phyloP scores from a whole-genome alignment of 2,329 filamentous ascomycete genomes.

The Chaetomium sp. region DNA sequence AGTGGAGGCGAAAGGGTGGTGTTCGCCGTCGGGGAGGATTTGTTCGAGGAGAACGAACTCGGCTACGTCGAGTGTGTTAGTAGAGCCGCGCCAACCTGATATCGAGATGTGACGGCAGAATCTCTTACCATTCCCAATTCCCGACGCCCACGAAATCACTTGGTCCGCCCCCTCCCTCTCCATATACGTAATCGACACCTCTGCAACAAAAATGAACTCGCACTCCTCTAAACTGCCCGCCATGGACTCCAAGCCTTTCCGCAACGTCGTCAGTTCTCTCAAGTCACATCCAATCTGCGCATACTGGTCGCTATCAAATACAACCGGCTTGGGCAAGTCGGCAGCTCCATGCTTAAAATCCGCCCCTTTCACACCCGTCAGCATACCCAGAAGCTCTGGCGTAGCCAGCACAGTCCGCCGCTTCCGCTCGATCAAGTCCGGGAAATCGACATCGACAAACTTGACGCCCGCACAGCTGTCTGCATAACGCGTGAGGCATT shows the following conservation, averaged over 20 bases:
- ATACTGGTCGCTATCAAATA: conserved; percentile 64
- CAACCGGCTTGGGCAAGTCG: conserved; percentile 28
- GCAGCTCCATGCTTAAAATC: not conserved
- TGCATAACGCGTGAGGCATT: conserved; percentile 64
- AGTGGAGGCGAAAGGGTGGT: conserved; percentile 77
- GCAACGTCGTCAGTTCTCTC: conserved; percentile 56
- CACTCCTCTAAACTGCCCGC: conserved; percentile 49
- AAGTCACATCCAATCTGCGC: conserved; percentile 77
- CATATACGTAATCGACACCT: conserved; percentile 92
- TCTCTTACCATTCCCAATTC: conserved; percentile 56
- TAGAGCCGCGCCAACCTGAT: not conserved
- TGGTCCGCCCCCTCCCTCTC: conserved; percentile 64
- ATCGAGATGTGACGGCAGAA: not conserved
- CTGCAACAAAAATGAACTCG: conserved; percentile 72
- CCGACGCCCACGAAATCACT: conserved; percentile 72
- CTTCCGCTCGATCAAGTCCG: conserved; percentile 71
- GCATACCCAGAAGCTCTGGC: conserved; percentile 48
- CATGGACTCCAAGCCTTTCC: conserved; percentile 51
- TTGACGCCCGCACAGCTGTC: conserved; percentile 49
- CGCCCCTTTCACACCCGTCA: conserved; percentile 35
- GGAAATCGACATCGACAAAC: conserved; percentile 85
- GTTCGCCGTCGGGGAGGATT: conserved; percentile 67
- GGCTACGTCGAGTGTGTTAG: conserved; percentile 36
- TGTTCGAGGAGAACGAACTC: conserved; percentile 86
- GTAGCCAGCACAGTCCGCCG: conserved; percentile 59